These are phyloP conservation scores for Phylloporus arenicola DNA, from an alignment of 768 basidiomycete genomes.

Conservation along the genomic window DNA sequence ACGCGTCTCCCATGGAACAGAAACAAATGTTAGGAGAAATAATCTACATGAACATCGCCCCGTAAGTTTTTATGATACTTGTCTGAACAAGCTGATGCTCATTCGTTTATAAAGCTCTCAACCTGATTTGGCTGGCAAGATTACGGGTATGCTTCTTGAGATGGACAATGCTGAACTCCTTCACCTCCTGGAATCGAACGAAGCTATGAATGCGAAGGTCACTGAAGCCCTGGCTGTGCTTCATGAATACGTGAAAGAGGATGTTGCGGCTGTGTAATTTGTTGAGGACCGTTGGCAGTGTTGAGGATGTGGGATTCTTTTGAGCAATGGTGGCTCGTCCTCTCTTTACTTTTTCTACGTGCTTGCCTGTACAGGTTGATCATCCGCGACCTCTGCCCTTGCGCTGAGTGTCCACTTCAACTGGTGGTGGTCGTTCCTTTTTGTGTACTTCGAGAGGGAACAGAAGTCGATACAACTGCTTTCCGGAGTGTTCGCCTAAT, in stretches of 20 bases:
- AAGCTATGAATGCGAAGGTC: slow-evolving; percentile 86
- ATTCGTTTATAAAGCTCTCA: slow-evolving; percentile 50
- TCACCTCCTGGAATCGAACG: slow-evolving; percentile 76
- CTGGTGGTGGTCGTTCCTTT: slow-evolving; percentile 48
- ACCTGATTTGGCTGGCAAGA: slow-evolving; percentile 95
- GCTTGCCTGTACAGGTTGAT: slow-evolving; percentile 33
- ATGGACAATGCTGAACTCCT: slow-evolving; percentile 96
- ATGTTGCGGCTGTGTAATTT: slow-evolving; percentile 8
- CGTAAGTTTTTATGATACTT: slow-evolving; percentile 41
- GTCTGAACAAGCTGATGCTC: slow-evolving; percentile 1
- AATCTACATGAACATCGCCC: slow-evolving; percentile 85
- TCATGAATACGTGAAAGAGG: slow-evolving; percentile 68
- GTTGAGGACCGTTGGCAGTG: not conserved
- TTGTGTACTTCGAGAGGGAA: slow-evolving; percentile 49
- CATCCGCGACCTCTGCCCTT: slow-evolving; percentile 36
- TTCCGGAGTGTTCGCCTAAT: too few species aligned
- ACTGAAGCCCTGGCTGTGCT: slow-evolving; percentile 86
- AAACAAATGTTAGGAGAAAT: slow-evolving; percentile 99
- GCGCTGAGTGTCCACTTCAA: slow-evolving; percentile 31
- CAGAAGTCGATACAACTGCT: slow-evolving; percentile 51
- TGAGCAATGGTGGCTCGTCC: slow-evolving; percentile 47
- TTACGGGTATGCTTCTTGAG: slow-evolving; percentile 97
- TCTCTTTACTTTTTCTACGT: slow-evolving; percentile 37
- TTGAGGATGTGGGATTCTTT: slow-evolving; percentile 19
- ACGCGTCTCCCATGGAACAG: slow-evolving; percentile 72